Base-by-base conservation (phyloP, 805 yeast genomes). In the Hanseniaspora pseudoguilliermondii region DNA sequence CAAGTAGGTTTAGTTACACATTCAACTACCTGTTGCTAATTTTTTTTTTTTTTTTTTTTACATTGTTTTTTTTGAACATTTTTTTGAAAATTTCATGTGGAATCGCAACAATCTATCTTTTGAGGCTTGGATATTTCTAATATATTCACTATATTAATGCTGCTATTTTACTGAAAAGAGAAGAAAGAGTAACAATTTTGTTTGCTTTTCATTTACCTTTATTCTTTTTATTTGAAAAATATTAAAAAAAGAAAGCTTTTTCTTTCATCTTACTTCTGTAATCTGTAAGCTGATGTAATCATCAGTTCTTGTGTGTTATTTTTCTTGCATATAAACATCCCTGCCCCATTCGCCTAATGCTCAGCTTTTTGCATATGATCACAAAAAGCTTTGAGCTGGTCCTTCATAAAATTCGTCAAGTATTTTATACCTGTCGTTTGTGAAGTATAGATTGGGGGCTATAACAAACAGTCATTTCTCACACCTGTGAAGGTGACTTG, bases 341-440 rank as follows among this genome's bases (percentile, higher is more conserved):
- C 29, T 46, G 56, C 56, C 56, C 50, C 56, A 53, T 53, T 53
- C 56, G 40, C 50, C 47, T 35, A 53, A 9, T 39, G 56, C 56
- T 53, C 56, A 46, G 56, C 39, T 46, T 53, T 18, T 18, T 46
- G 32, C n/a, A 20, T 27, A 10, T 20, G 21, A 8, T 32, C 29
- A 53, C 46, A 46, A 9, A 6, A 29, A 23, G 40, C 56, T 53
- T 53, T 46, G 56, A 53, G 56, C 56, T 46, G 47, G 50, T 41
- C 50, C 56, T 46, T 46, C 48, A 29, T n/a, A 15, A 11, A 16
- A 20, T 10, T 18, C 15, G 27, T 13, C 23, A 5, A 7, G 36
- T 29, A 34, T 21, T 44, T 44, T 27, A 23, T 46, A 18, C 29
- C 15, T 32, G 39, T 5, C 16, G 20, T 3, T 18, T 46, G 9